Base-by-base conservation (phyloP, 2,329 filamentous ascomycete genomes). In the Verticillium longisporum region DNA sequence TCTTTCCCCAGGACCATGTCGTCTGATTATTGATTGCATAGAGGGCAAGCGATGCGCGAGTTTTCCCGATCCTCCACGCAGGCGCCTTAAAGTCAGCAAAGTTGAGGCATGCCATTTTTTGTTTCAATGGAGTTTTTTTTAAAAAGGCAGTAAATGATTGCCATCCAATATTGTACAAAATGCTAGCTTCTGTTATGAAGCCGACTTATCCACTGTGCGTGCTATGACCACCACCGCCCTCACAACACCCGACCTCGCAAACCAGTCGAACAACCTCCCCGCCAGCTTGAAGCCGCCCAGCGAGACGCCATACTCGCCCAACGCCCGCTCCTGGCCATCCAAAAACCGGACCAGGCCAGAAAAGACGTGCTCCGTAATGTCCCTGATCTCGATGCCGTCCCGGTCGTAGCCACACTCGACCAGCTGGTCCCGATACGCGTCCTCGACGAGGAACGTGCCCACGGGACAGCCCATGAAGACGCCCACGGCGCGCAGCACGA, bases 311-410 rank as follows among this genome's bases (percentile, higher is more conserved):
- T 77, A 75, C 31, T 69, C 69, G 14, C 67, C 66, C 36, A 77
- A 61, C 0, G 70, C 67, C 6, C 63, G 61, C 14, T 75, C 72
- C 45, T 77, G 75, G 6, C 60, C 61, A 18, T 68, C 67, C 32
- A 86, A 68, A 61, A 78, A 83, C 1, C 59, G 65, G 4, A 78
- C 75, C 15, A 86, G 67, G 0, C 81, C 81, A 0, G 69, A 64
- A 65, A 86, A 86, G 0, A 85, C 82, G 62, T 83, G 69, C 5
- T 77, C 73, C 2, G 83, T 82, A 18, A 86, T 72, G 65, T 86
- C 83, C 15, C 70, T 69, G 1, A 84, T 73, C 32, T 71, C 69
- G 53, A 84, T 78, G 6, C 64, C 61, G 0, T 72, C 68, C 2
- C 64, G 59, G 13, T 74, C 69, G 64, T 85, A 86, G 2, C 83